These are phyloP conservation scores for Wickerhamomyces sp. DNA, from an alignment of 1,139 yeast genomes.

Conservation along the genomic window DNA sequence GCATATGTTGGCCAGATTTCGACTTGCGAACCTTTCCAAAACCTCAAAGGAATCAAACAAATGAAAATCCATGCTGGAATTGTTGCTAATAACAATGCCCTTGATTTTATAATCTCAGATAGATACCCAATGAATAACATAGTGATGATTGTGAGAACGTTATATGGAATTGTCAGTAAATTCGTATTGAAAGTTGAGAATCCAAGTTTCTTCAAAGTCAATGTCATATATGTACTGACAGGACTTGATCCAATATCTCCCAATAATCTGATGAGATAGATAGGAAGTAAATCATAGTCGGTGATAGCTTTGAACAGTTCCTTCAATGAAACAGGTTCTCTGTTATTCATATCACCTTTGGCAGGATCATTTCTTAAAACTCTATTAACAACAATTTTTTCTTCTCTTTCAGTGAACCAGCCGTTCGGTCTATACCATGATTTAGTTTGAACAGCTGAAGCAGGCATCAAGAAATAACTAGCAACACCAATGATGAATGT, in stretches of 20 bases:
- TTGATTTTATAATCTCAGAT: constrained; percentile 36
- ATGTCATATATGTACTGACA: constrained; percentile 43
- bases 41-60: constrained; percentile 36
- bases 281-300: constrained; percentile 59
- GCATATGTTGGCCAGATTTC: constrained; percentile 51
- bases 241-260: constrained; percentile 43
- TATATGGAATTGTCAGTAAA: constrained; percentile 44
- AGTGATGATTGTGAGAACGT: constrained; percentile 34
- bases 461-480: constrained; percentile 54
- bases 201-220: constrained; percentile 48
- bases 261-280: constrained; percentile 44
- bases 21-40: constrained; percentile 45
- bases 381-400: constrained; percentile 56
- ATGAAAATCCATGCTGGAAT: constrained; percentile 30
- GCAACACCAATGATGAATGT: constrained; percentile 52
- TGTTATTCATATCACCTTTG: constrained; percentile 65
- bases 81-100: constrained; percentile 31
- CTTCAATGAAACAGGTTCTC: constrained; percentile 42
- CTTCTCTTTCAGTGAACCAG: constrained; percentile 61
- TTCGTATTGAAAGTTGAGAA: constrained; percentile 52
- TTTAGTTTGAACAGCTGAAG: constrained; percentile 53
- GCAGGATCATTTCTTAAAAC: constrained; percentile 64
- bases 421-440: constrained; percentile 46
- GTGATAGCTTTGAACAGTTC: constrained; percentile 35
- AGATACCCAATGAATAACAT: constrained; percentile 36